These are phyloP conservation scores for Rehmannia glutinosa DNA, from an alignment of 257 asterid genomes.

Conservation along the genomic window DNA sequence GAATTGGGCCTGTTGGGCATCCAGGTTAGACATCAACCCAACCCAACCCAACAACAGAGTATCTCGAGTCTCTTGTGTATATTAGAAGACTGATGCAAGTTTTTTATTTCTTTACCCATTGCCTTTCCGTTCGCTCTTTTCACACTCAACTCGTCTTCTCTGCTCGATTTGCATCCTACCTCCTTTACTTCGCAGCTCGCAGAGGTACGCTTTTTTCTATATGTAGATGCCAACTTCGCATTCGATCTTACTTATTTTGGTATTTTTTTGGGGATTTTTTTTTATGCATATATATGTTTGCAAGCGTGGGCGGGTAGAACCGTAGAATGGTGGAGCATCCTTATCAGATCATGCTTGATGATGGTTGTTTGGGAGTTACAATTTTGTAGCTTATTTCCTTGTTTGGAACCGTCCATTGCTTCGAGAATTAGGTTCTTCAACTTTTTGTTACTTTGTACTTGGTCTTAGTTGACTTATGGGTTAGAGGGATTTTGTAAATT, in stretches of 20 bases:
- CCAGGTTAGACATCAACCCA: too few species aligned
- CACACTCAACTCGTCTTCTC: conserved; percentile 6
- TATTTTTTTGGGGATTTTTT: background rate
- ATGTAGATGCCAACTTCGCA: background rate
- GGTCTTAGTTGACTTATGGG: background rate
- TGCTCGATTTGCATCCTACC: conserved; percentile 7
- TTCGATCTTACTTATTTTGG: background rate
- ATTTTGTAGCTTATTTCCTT: background rate
- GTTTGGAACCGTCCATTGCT: background rate
- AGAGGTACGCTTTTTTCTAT: conserved; percentile 18
- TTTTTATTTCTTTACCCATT: conserved; percentile 19
- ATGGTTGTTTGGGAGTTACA: background rate
- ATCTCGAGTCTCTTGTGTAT: background rate
- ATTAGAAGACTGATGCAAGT: conserved; percentile 11
- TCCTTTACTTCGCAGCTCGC: conserved; percentile 15
- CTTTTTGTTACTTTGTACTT: background rate
- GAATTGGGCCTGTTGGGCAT: too few species aligned
- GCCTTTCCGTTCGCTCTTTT: background rate
- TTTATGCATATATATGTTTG: background rate
- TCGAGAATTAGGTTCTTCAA: background rate
- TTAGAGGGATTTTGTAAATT: background rate
- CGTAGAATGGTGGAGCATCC: background rate
- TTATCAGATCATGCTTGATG: background rate
- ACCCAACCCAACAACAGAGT: too few species aligned
- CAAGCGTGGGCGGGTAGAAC: background rate